Base-by-base conservation (phyloP, 768 basidiomycete genomes). In the Glaciozyma martinii region DNA sequence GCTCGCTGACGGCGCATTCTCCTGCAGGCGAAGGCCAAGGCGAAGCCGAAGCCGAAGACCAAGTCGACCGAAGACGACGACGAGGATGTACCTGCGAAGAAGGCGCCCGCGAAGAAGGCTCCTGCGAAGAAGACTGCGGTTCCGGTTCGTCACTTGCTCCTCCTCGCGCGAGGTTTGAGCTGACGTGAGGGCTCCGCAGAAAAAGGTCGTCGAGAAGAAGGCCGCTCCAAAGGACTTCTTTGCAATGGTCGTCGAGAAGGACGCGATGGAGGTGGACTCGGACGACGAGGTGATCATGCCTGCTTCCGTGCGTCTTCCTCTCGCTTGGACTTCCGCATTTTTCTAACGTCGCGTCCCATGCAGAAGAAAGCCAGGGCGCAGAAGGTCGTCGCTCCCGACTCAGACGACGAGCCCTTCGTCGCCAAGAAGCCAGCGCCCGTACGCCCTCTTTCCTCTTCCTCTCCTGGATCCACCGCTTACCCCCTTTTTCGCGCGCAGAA, bases 11-110 rank as follows among this genome's bases (percentile, higher is more conserved):
- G 46, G 46, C n/a, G 46, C 46, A n/a, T n/a, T n/a, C n/a, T n/a
- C n/a, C 3, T 7, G 46, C 6, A 21, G 46, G n/a, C 1, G 7
- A 47, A 54, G 42, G 25, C 29, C 32, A 56, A 44, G 42, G 37
- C n/a, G 25, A n/a, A 37, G 21, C 15, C 43, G 9, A 60, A 63
- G 47, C 53, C 29, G 9, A 66, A 62, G 56, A 50, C 50, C 49
- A 43, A 60, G 49, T 3, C 32, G 40, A 53, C 52, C 3, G 46
- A 21, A 2, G 46, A 47, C n/a, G 19, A 21, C 21, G 46, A 47
- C 10, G 37, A 40, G 10, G 37, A 8, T 13, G 37, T 13, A 18
- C 46, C 21, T 21, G n/a, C 46, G 8, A 8, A 10, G 21, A n/a
- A 5, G 44, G 6, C 4, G n/a, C 4, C 5, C 6, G 19, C 21